Conservation (phyloP, 2,329 filamentous ascomycete species). For the Mollisia scopiformis region DNA sequence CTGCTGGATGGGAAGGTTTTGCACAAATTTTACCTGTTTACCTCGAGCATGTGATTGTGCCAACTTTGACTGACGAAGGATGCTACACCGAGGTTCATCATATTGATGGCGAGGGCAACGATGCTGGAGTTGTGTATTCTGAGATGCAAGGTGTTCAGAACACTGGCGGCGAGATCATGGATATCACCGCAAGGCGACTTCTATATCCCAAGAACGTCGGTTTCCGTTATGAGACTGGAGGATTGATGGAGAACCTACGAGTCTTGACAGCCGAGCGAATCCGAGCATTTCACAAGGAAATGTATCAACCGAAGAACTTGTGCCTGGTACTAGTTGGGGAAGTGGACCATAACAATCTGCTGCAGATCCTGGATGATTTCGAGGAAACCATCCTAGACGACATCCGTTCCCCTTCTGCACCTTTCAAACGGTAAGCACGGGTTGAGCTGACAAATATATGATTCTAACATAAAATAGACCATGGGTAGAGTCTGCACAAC, state of each 20-base stretch:
- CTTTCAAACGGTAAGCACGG: conserved; percentile 63
- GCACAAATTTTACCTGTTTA: conserved; percentile 93
- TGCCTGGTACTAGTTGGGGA: conserved; percentile 92
- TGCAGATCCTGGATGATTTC: conserved; percentile 83
- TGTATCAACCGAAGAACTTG: conserved; percentile 98
- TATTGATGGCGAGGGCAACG: conserved; percentile 88
- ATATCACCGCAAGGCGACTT: conserved; percentile 76
- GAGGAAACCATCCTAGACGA: conserved; percentile 84
- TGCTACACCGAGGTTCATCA: conserved; percentile 98
- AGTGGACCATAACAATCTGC: conserved; percentile 78
- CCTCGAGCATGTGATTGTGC: conserved; percentile 89
- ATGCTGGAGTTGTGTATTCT: conserved; percentile 96
- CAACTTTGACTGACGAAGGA: conserved; percentile 88
- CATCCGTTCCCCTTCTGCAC: conserved; percentile 73
- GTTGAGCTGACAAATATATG: background rate
- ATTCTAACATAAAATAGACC: conserved; percentile 49
- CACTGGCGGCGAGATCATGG: conserved; percentile 82
- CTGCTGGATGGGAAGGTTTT: conserved; percentile 96
- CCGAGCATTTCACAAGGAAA: conserved; percentile 89
- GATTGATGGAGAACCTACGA: conserved; percentile 90
- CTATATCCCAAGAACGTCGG: conserved; percentile 89
- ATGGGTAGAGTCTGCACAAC: conserved; percentile 86
- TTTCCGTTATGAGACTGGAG: conserved; percentile 97
- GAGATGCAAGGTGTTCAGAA: conserved; percentile 98
- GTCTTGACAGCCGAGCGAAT: conserved; percentile 88